Evolutionary conservation across 2,329 filamentous ascomycete genomes (phyloP).

Genomic region (Verticillium klebahnii): DNA sequence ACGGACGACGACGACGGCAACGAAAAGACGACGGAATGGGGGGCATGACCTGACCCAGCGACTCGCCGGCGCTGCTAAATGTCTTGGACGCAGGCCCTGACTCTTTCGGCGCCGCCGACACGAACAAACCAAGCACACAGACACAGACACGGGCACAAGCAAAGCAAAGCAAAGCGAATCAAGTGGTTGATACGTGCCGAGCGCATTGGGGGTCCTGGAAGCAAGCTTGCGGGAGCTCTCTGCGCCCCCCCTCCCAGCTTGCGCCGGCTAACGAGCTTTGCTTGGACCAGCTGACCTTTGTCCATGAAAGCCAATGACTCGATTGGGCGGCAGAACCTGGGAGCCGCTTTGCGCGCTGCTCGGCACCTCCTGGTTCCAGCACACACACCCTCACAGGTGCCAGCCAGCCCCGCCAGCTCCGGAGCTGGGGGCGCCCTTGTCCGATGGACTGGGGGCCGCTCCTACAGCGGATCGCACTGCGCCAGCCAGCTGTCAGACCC

Average conservation of each 20-base stretch:
- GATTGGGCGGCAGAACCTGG: slow-evolving; percentile 2
- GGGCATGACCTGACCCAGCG: not conserved
- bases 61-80: not conserved
- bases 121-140: not conserved
- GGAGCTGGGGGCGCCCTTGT: not conserved
- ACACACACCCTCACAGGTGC: not conserved
- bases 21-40: not conserved
- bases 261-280: not conserved
- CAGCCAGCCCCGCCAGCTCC: not conserved
- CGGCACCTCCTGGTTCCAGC: not conserved
- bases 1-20: not conserved
- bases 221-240: not conserved
- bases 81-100: not conserved
- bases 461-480: not conserved
- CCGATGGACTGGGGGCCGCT: not conserved
- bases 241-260: not conserved
- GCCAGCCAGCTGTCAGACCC: not conserved
- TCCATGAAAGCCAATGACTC: slow-evolving; percentile 2
- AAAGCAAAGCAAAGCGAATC: not conserved
- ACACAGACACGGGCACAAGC: not conserved
- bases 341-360: not conserved
- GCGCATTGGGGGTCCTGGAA: not conserved
- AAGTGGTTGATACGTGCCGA: not conserved
- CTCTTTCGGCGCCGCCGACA: not conserved
- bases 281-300: slow-evolving; percentile 1